These are phyloP conservation scores for Monosporascus ibericus DNA, from an alignment of 2,329 filamentous ascomycete species.

Conservation along the genomic window DNA sequence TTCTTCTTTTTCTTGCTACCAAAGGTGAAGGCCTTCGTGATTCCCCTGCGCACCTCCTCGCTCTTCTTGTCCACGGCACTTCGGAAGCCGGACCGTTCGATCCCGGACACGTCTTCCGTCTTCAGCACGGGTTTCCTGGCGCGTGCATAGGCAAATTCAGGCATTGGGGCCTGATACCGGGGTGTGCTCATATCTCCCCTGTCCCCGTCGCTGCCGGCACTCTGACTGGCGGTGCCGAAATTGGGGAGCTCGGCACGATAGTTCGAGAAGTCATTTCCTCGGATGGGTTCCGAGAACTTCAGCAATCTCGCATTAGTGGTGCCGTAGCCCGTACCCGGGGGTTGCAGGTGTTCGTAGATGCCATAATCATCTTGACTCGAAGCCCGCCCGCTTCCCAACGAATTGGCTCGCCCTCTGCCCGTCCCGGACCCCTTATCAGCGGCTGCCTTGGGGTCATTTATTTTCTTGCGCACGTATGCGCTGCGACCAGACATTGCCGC, in stretches of 20 bases:
- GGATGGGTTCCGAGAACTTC: conserved; percentile 36
- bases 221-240: conserved; percentile 31
- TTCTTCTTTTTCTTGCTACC: conserved; percentile 41
- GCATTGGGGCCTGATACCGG: conserved; percentile 25
- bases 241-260: conserved; percentile 20
- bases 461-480: conserved; percentile 54
- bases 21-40: conserved; percentile 49
- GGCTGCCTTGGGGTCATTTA: conserved; percentile 39
- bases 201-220: conserved; percentile 31
- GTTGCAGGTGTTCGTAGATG: conserved; percentile 31
- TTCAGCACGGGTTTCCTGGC: conserved; percentile 37
- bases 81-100: conserved; percentile 49
- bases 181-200: conserved; percentile 21
- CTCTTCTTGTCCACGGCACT: conserved; percentile 49
- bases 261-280: conserved; percentile 24
- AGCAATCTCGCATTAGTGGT: conserved; percentile 39
- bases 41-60: conserved; percentile 45
- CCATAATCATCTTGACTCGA: conserved; percentile 34
- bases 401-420: conserved; percentile 28
- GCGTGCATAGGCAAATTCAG: conserved; percentile 39
- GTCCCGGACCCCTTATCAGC: conserved; percentile 18
- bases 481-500: conserved; percentile 49
- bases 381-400: conserved; percentile 24
- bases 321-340: conserved; percentile 35
- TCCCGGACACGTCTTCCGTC: conserved; percentile 45